phyloP scores from a whole-genome alignment of 352 stramenopile genomes.

The Globisporangium polare region DNA sequence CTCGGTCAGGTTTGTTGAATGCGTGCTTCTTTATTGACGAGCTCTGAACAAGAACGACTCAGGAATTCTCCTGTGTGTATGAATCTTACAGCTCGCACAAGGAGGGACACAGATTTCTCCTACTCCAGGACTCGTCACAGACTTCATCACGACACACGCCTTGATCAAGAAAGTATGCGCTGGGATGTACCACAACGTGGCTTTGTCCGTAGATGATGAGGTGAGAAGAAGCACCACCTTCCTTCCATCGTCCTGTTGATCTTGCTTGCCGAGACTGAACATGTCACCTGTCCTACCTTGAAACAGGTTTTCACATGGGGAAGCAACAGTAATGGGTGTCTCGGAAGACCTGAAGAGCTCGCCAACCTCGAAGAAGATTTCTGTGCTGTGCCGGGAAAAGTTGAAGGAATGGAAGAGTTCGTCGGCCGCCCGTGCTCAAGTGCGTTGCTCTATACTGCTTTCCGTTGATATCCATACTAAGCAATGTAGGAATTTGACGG shows the following conservation, averaged over 20 bases:
- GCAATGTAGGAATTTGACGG: not conserved
- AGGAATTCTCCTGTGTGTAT: too few relatives aligned
- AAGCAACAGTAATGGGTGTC: slow-evolving; percentile 88
- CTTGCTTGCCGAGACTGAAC: not conserved
- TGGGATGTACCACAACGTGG: slow-evolving; percentile 91
- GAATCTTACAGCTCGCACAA: slow-evolving; percentile 41
- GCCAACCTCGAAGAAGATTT: slow-evolving; percentile 73
- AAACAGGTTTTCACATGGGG: slow-evolving; percentile 90
- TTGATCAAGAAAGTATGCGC: slow-evolving; percentile 84
- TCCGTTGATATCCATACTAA: not conserved
- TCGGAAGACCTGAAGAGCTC: slow-evolving; percentile 76
- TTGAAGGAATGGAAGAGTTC: slow-evolving; percentile 70
- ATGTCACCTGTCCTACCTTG: not conserved
- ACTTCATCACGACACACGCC: slow-evolving; percentile 77
- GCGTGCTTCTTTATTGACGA: not conserved
- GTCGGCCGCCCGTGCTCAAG: slow-evolving; percentile 69
- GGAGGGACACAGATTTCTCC: slow-evolving; percentile 65
- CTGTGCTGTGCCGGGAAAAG: slow-evolving; percentile 68
- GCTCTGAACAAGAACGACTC: too few relatives aligned
- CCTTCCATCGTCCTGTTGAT: not conserved
- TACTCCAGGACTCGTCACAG: slow-evolving; percentile 69
- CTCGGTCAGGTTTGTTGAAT: slow-evolving; percentile 71
- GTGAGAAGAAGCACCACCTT: slow-evolving; percentile 13
- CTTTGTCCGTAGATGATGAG: slow-evolving; percentile 88
- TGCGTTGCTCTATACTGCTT: slow-evolving; percentile 15